Conservation (phyloP, 768 basidiomycete species). For the Amanita subjunquillea region DNA sequence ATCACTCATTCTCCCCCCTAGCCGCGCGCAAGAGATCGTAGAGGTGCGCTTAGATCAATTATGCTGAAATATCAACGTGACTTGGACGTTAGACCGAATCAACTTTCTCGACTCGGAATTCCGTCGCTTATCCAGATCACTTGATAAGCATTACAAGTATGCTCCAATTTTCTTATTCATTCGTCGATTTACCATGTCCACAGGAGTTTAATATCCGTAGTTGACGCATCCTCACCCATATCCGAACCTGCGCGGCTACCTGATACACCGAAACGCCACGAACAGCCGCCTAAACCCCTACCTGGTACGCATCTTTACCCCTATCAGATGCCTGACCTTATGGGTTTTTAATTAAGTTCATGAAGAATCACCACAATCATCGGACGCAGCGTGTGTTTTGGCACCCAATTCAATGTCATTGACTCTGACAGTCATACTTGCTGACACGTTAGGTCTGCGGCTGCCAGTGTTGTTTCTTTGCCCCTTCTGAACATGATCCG, state of each 20-base stretch:
- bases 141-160: constrained; percentile 33
- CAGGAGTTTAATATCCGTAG: constrained; percentile 2
- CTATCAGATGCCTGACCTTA: background rate
- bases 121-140: constrained; percentile 23
- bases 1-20: background rate
- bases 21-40: background rate
- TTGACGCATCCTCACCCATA: background rate
- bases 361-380: background rate
- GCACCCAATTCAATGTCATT: constrained; percentile 1
- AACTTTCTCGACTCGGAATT: constrained; percentile 32
- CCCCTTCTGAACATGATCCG: constrained; percentile 36
- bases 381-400: constrained; percentile 1
- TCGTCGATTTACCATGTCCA: constrained; percentile 9
- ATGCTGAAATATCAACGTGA: background rate
- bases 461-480: constrained; percentile 38
- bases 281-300: constrained; percentile 1
- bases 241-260: background rate
- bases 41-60: background rate
- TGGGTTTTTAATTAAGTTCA: background rate
- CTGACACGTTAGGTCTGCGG: constrained; percentile 23
- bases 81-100: constrained; percentile 13
- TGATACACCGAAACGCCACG: background rate
- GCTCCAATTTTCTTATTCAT: constrained; percentile 16
- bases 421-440: constrained; percentile 3
- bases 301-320: constrained; percentile 1